These are phyloP conservation scores for Hypericum androsaemum DNA, from an alignment of 345 rosid genomes.

Conservation along the genomic window DNA sequence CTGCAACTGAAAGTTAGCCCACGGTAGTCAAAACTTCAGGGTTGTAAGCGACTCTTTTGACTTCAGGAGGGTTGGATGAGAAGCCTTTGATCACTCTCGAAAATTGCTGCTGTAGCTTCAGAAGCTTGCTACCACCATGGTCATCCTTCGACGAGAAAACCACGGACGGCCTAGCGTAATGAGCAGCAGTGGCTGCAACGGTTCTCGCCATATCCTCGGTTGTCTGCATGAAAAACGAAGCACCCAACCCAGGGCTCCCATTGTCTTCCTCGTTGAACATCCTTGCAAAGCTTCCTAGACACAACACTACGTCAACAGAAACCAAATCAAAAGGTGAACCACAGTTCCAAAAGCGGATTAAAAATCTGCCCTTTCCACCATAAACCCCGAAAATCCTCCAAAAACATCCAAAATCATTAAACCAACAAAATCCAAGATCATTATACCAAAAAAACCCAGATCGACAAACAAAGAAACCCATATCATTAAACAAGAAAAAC, in stretches of 20 bases:
- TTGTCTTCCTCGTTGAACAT: slow-evolving; percentile 65
- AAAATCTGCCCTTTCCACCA: no score
- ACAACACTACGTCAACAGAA: slow-evolving; percentile 16
- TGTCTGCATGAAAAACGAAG: slow-evolving; percentile 58
- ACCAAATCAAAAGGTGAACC: no score
- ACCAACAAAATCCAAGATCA: no score
- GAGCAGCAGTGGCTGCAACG: slow-evolving; percentile 59
- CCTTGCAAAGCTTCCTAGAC: slow-evolving; percentile 23
- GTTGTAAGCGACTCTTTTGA: slow-evolving; percentile 46
- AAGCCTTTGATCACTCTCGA: slow-evolving; percentile 60
- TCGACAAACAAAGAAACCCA: no score
- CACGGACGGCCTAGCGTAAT: slow-evolving; percentile 70
- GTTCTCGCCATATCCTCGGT: slow-evolving; percentile 74
- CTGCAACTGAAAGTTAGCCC: slow-evolving; percentile 80
- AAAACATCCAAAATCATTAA: no score
- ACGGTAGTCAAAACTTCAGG: slow-evolving; percentile 89
- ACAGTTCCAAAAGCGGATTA: no score
- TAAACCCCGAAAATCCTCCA: no score
- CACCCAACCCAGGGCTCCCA: slow-evolving; percentile 74
- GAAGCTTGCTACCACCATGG: slow-evolving; percentile 48
- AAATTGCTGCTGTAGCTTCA: slow-evolving; percentile 62
- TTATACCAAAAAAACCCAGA: no score
- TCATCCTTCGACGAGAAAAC: slow-evolving; percentile 70
- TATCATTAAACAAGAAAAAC: no score
- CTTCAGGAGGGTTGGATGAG: slow-evolving; percentile 49